These are phyloP conservation scores for Phytophthora pluvialis DNA, from an alignment of 352 stramenopile genomes.

Conservation along the genomic window DNA sequence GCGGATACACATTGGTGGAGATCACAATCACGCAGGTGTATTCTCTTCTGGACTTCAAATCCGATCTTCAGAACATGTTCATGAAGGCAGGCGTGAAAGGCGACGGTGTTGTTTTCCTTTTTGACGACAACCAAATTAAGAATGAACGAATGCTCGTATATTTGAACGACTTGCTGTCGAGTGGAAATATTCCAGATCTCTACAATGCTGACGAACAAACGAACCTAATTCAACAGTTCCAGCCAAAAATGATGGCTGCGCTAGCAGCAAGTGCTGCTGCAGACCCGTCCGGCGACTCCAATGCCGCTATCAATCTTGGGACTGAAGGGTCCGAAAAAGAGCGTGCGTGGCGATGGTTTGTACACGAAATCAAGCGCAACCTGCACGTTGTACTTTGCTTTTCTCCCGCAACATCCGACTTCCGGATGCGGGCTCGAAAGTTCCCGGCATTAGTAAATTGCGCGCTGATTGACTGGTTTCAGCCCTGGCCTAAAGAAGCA, in stretches of 20 bases:
- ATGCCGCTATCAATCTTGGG: slow-evolving; percentile 6
- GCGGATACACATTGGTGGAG: slow-evolving; percentile 86
- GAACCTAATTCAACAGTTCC: slow-evolving; percentile 89
- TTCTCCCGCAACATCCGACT: slow-evolving; percentile 90
- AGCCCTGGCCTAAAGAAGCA: slow-evolving; percentile 92
- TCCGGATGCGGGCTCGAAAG: slow-evolving; percentile 88
- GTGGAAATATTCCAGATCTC: slow-evolving; percentile 92
- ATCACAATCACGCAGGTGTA: slow-evolving; percentile 93
- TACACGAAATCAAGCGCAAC: slow-evolving; percentile 91
- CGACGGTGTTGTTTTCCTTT: slow-evolving; percentile 91
- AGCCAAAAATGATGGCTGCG: slow-evolving; percentile 82
- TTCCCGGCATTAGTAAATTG: slow-evolving; percentile 96
- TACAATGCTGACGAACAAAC: slow-evolving; percentile 93
- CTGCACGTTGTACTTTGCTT: slow-evolving; percentile 96
- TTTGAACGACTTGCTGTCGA: slow-evolving; percentile 94
- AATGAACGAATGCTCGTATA: slow-evolving; percentile 96
- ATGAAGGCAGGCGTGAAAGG: slow-evolving; percentile 92
- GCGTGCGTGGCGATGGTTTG: slow-evolving; percentile 93
- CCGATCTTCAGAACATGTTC: slow-evolving; percentile 93
- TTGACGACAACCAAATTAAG: slow-evolving; percentile 94
- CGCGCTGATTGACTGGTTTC: slow-evolving; percentile 94
- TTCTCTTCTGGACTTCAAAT: slow-evolving; percentile 94
- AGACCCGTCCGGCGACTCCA: slow-evolving; percentile 8
- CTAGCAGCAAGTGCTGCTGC: slow-evolving; percentile 34
- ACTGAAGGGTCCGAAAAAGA: slow-evolving; percentile 86